These are phyloP conservation scores for Lithohypha guttulata DNA, from an alignment of 2,329 filamentous ascomycete genomes.

Conservation along the genomic window DNA sequence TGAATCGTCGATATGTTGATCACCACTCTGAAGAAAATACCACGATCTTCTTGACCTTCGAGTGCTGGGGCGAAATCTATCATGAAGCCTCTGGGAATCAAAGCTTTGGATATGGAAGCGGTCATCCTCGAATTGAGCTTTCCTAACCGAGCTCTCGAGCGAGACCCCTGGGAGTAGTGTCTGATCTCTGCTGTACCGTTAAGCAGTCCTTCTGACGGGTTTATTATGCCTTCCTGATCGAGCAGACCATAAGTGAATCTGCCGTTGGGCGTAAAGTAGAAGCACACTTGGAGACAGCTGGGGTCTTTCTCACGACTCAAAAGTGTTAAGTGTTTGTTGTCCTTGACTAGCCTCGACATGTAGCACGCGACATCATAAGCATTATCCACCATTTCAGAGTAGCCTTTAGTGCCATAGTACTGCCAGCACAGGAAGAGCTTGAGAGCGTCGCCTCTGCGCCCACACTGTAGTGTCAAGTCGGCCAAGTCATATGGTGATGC, in stretches of 20 bases:
- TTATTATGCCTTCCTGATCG: slow-evolving; percentile 17
- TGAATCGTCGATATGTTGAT: slow-evolving; percentile 51
- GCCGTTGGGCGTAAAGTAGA: slow-evolving; percentile 64
- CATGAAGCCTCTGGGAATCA: slow-evolving; percentile 57
- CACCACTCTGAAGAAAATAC: slow-evolving; percentile 55
- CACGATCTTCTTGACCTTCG: slow-evolving; percentile 14
- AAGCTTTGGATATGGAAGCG: slow-evolving; percentile 40
- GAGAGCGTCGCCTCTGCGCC: slow-evolving; percentile 69
- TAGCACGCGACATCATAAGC: slow-evolving; percentile 63
- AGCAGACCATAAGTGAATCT: slow-evolving; percentile 29
- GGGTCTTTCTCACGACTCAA: slow-evolving; percentile 57
- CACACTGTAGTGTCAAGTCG: slow-evolving; percentile 87
- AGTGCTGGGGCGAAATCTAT: slow-evolving; percentile 50
- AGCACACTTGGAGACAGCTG: slow-evolving; percentile 88
- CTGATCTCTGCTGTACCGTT: neutral
- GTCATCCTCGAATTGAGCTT: slow-evolving; percentile 47
- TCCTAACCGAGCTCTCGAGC: slow-evolving; percentile 7
- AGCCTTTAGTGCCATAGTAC: slow-evolving; percentile 72
- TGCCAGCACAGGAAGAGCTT: slow-evolving; percentile 85
- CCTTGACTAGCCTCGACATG: slow-evolving; percentile 50
- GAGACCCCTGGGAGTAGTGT: neutral
- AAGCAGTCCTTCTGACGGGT: neutral
- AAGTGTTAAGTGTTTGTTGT: slow-evolving; percentile 53
- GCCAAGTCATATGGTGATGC: slow-evolving; percentile 75
- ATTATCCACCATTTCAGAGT: slow-evolving; percentile 56